Base-by-base conservation (phyloP, 345 rosid genomes). In the Eucalyptus curtisii region DNA sequence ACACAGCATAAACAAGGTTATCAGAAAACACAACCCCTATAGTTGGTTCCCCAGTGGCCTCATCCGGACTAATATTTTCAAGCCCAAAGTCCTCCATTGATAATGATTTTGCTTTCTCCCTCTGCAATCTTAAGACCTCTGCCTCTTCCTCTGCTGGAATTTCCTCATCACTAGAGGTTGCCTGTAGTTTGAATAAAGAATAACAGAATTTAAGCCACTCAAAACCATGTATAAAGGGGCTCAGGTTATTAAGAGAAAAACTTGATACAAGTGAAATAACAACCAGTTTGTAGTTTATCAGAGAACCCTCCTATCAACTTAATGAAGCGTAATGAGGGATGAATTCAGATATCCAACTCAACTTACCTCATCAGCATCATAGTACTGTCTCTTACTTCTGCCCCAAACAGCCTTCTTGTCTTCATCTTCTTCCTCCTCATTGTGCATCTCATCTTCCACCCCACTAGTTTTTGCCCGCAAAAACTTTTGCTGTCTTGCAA, bases 131-230 rank as follows among this genome's bases (percentile, higher is more conserved):
- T 87, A 89, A 16, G 71, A 90, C 98, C 89, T 93, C 97, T 27
- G 89, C 92, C 91, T 97, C 99, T 90, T 97, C 99, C 42, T 90
- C 92, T 80, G 79, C 93, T 59, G 92, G 92, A 53, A 92, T 93
- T 33, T 96, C 99, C 82, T 94, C 96, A 88, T 97, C 97, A 87
- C 98, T 96, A 76, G 98, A 97, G 59, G 89, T 91, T 90, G 92
- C 44, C 98, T 97, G 89, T 80, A 85, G 89, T 86, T 81, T 12
- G n/a, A 88, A 37, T 76, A 89, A 81, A 89, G 66, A 81, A 88
- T 27, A 37, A 88, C 30, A 30, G 37, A 61, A 42, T 42, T 42
- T 42, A 42, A 42, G 44, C 44, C 44, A 5, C 44, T 42, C 44
- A 42, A 42, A 42, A 42, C n/a, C n/a, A n/a, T n/a, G n/a, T n/a